These are phyloP conservation scores for Tricholoma flavovirens DNA, from an alignment of 768 basidiomycete genomes.

Conservation along the genomic window DNA sequence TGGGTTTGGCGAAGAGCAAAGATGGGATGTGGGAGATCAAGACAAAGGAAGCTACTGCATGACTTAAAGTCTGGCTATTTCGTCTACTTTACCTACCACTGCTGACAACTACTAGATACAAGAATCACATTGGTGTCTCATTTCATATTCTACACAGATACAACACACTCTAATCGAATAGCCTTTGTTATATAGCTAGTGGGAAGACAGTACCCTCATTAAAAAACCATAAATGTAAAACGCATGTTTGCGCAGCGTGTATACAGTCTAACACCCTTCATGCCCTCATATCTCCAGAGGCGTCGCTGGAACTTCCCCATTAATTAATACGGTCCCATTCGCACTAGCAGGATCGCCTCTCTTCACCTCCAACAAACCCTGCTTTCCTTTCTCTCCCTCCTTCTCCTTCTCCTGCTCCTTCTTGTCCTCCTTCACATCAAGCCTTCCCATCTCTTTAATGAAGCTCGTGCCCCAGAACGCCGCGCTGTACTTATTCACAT, in stretches of 20 bases:
- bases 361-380: slow-evolving; percentile 27
- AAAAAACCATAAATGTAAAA: background rate
- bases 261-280: background rate
- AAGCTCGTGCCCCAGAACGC: slow-evolving; percentile 91
- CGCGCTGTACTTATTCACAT: slow-evolving; percentile 91
- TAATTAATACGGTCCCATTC: slow-evolving; percentile 23
- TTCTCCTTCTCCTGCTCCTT: slow-evolving; percentile 25
- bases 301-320: background rate
- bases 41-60: slow-evolving; percentile 10
- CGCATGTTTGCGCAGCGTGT: background rate
- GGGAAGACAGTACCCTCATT: no score
- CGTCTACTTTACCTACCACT: background rate
- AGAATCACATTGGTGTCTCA: background rate
- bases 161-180: background rate
- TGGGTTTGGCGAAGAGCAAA: slow-evolving; percentile 22
- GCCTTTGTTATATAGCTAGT: background rate
- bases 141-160: background rate
- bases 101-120: background rate
- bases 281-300: background rate
- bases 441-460: slow-evolving; percentile 75
- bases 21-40: slow-evolving; percentile 28
- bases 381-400: slow-evolving; percentile 18
- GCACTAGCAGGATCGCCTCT: slow-evolving; percentile 13
- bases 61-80: background rate
- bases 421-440: slow-evolving; percentile 38